These are phyloP conservation scores for Protomyces lactucae-debilis DNA, from an alignment of 1,139 yeast species.

Conservation along the genomic window DNA sequence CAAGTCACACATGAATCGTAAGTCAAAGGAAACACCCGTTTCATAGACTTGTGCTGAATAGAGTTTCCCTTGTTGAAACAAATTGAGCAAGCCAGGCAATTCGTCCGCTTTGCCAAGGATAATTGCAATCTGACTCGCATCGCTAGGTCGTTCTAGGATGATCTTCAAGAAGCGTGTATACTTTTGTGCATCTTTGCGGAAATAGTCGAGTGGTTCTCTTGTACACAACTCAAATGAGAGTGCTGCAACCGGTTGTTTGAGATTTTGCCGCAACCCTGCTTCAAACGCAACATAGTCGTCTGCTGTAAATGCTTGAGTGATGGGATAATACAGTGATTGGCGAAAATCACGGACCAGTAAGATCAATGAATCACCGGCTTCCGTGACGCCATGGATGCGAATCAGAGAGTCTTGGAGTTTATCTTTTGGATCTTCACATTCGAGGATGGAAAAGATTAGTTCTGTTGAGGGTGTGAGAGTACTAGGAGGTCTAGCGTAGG, in stretches of 20 bases:
- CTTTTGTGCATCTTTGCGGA: slow-evolving; percentile 6
- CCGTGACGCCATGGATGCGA: slow-evolving; percentile 21
- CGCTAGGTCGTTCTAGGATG: slow-evolving; percentile 1
- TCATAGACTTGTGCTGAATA: slow-evolving; percentile 21
- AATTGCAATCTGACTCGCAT: slow-evolving; percentile 6
- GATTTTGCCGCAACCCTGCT: slow-evolving; percentile 5
- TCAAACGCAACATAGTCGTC: slow-evolving; percentile 5
- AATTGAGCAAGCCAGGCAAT: slow-evolving; percentile 11
- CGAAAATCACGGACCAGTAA: slow-evolving; percentile 13
- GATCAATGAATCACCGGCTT: slow-evolving; percentile 1
- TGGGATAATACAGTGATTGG: slow-evolving; percentile 16
- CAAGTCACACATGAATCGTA: slow-evolving; percentile 16
- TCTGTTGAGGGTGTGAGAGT: not conserved
- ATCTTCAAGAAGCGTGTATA: slow-evolving; percentile 15
- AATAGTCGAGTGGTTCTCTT: slow-evolving; percentile 17
- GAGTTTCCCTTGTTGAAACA: slow-evolving; percentile 12
- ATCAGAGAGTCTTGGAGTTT: slow-evolving; percentile 7
- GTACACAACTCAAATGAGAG: not conserved
- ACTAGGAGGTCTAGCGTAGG: not conserved
- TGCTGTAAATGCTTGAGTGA: slow-evolving; percentile 5
- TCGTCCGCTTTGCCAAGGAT: slow-evolving; percentile 19
- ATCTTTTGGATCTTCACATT: slow-evolving; percentile 26
- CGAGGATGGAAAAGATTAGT: slow-evolving; percentile 14
- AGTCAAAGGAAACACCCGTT: slow-evolving; percentile 13
- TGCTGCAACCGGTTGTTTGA: not conserved